phyloP scores from a whole-genome alignment of 345 rosid species.

The Eucalyptus microcorys region DNA sequence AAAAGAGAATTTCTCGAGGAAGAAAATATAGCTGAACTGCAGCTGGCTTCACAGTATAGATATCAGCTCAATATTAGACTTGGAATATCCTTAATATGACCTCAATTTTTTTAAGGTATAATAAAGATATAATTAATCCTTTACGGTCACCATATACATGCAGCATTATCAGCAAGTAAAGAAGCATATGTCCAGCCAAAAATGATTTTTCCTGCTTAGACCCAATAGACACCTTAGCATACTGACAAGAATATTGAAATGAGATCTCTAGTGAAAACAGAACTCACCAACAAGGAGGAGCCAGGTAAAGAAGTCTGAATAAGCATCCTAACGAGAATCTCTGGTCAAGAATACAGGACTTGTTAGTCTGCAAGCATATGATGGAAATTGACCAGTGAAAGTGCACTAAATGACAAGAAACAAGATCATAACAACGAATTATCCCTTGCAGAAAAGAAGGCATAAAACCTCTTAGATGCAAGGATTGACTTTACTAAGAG shows the following conservation, averaged over 20 bases:
- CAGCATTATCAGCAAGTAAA: background rate
- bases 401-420: background rate
- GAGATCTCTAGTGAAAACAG: background rate
- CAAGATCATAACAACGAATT: background rate
- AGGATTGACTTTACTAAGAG: background rate
- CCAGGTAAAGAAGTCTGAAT: conserved; percentile 28
- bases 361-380: background rate
- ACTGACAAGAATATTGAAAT: background rate
- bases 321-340: conserved; percentile 35
- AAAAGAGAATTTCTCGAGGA: background rate
- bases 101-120: background rate
- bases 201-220: background rate
- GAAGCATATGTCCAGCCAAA: background rate
- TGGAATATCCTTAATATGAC: background rate
- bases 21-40: background rate
- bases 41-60: background rate
- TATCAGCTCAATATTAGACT: background rate
- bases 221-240: background rate
- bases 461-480: background rate
- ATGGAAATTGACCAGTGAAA: background rate
- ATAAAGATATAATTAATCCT: background rate
- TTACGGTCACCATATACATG: background rate
- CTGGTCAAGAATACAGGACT: conserved; percentile 7
- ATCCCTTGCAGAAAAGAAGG: background rate
- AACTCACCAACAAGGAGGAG: conserved; percentile 33